Conservation (phyloP, 768 basidiomycete genomes). For the Hemileccinum rubropunctum region DNA sequence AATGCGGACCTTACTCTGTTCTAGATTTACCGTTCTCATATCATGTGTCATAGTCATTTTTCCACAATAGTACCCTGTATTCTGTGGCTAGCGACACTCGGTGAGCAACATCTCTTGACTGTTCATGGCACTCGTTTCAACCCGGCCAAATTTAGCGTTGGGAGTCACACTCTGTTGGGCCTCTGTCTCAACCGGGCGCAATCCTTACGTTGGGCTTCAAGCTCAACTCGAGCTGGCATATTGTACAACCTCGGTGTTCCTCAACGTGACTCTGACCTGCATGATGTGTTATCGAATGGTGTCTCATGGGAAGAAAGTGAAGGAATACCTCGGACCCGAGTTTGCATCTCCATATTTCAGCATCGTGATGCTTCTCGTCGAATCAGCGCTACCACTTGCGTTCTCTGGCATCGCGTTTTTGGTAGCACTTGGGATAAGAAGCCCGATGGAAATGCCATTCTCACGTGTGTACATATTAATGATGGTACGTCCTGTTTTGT, state of each 20-base stretch:
- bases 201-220: background rate
- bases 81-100: slow-evolving; percentile 11
- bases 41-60: slow-evolving; percentile 26
- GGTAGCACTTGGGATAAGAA: background rate
- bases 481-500: slow-evolving; percentile 1
- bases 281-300: slow-evolving; percentile 8
- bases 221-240: slow-evolving; percentile 2
- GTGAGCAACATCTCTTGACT: slow-evolving; percentile 7
- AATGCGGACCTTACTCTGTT: background rate
- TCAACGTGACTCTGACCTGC: slow-evolving; percentile 3
- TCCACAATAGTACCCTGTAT: slow-evolving; percentile 6
- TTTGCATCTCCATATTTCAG: slow-evolving; percentile 5
- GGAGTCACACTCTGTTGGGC: background rate
- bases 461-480: background rate
- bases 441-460: background rate
- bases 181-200: background rate
- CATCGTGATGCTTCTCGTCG: slow-evolving; percentile 5
- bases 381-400: slow-evolving; percentile 13
- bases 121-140: background rate
- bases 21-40: slow-evolving; percentile 36
- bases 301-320: background rate
- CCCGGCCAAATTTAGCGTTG: background rate
- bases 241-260: background rate
- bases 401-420: slow-evolving; percentile 6
- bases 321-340: background rate